Evolutionary conservation across 2,329 filamentous ascomycete species (phyloP).

Genomic region (Sclerotiophoma versabilis): DNA sequence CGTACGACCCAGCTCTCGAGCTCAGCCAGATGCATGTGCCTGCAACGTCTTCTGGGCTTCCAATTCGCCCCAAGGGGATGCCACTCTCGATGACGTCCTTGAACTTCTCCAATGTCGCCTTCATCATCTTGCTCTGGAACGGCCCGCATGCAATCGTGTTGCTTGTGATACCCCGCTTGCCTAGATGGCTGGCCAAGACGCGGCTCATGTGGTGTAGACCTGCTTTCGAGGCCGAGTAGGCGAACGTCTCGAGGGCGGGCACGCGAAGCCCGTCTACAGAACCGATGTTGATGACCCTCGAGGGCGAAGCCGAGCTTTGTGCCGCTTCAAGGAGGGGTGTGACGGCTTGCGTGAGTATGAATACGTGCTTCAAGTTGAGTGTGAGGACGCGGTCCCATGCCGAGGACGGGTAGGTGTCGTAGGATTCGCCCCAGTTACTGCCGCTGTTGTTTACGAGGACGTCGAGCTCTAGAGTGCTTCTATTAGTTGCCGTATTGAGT

Average conservation of each 20-base stretch:
- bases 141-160: slow-evolving; percentile 77
- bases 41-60: slow-evolving; percentile 71
- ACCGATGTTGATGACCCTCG: slow-evolving; percentile 70
- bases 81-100: slow-evolving; percentile 63
- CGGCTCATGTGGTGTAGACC: slow-evolving; percentile 70
- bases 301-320: slow-evolving; percentile 54
- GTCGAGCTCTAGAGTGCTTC: slow-evolving; percentile 56
- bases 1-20: slow-evolving; percentile 66
- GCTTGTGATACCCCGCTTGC: slow-evolving; percentile 66
- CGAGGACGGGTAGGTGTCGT: slow-evolving; percentile 62
- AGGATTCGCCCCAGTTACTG: slow-evolving; percentile 68
- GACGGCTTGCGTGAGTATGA: slow-evolving; percentile 69
- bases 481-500: neutral
- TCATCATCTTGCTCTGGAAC: slow-evolving; percentile 77
- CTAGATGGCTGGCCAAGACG: slow-evolving; percentile 69
- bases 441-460: slow-evolving; percentile 72
- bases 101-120: slow-evolving; percentile 68
- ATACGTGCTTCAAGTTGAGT: slow-evolving; percentile 69
- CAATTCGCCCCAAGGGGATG: slow-evolving; percentile 72
- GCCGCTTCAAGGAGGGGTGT: slow-evolving; percentile 67
- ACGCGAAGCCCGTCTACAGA: slow-evolving; percentile 69
- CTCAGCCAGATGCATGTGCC: slow-evolving; percentile 74
- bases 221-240: slow-evolving; percentile 68
- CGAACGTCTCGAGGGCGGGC: slow-evolving; percentile 64
- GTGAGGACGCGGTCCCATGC: slow-evolving; percentile 66